Conservation (phyloP, 495 filamentous ascomycete species). For the Neurospora sp. region DNA sequence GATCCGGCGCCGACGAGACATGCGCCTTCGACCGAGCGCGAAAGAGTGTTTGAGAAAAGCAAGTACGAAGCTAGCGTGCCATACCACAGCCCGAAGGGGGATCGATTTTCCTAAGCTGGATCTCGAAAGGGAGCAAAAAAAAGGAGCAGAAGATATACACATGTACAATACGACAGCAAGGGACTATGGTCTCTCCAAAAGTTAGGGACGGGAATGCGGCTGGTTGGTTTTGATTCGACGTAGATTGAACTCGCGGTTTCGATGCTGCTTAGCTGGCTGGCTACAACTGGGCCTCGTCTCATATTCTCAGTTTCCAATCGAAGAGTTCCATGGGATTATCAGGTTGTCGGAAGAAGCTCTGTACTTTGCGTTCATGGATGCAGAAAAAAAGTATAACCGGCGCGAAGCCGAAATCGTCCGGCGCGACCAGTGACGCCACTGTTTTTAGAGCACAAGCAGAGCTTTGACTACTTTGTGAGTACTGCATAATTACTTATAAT, state of each 20-base stretch:
- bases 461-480: background rate
- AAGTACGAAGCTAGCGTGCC: conserved; percentile 74
- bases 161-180: background rate
- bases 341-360: background rate
- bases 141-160: background rate
- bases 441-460: background rate
- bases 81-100: conserved; percentile 66
- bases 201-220: background rate
- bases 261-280: background rate
- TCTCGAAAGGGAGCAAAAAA: background rate
- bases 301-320: background rate
- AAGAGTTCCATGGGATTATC: background rate
- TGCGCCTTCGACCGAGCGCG: conserved; percentile 60
- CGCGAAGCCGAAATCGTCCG: background rate
- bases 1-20: conserved; percentile 86
- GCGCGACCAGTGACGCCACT: background rate
- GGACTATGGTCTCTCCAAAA: background rate
- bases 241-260: background rate
- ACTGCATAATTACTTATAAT: background rate
- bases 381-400: background rate
- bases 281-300: background rate
- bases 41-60: conserved; percentile 66
- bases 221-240: background rate
- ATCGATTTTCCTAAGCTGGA: conserved; percentile 54
- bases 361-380: background rate